Base-by-base conservation (phyloP, 305 asterid species). In the Fraxinus floribunda region DNA sequence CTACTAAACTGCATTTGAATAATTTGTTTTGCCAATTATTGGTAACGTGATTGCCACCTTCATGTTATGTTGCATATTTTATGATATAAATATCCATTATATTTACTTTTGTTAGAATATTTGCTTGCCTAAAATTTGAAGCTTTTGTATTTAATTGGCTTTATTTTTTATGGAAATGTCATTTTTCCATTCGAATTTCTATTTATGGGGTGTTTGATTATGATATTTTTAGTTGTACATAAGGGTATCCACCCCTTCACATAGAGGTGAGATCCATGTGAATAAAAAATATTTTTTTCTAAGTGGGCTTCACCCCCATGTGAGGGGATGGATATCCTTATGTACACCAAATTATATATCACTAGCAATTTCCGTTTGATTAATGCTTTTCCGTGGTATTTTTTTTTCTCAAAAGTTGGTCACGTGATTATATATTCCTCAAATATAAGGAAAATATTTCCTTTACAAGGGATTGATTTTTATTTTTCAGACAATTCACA, bases 31-130 rank as follows among this genome's bases (percentile, higher is more conserved):
- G 38, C 66, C 71, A 38, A 70, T 52, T 79, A 46, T 79, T 86
- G 83, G 66, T 66, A 86, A 89, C 93, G 95, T 93, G 97, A 80
- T 85, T 84, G 41, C 89, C 93, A 91, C 90, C 66, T 85, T 82
- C 72, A 5, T 77, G 76, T 34, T 78, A 70, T 70, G 76, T 32
- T 30, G 44, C 41, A 71, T 32, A 32, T 32, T 13, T 30, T 32
- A 26, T 71, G 76, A 18, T 55, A 18, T 55, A 71, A 70, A 32
- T 15, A 71, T 29, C 30, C 4, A 20, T 20, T 7, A 60, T 20
- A 20, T 55, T n/a, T 20, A 60, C 30, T 60, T 57, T n/a, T 52
- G 64, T 52, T n/a, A n/a, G 66, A n/a, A 55, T n/a, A n/a, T n/a
- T 55, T 18, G 10, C 26, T 55, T 0, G 4, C 18, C 26, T 55